Percentiles rank a stretch among this genome's conserved stretches.
These are phyloP conservation scores for Penicillium brasilianum DNA, from an alignment of 2,329 filamentous ascomycete species.

Conservation along the genomic window DNA sequence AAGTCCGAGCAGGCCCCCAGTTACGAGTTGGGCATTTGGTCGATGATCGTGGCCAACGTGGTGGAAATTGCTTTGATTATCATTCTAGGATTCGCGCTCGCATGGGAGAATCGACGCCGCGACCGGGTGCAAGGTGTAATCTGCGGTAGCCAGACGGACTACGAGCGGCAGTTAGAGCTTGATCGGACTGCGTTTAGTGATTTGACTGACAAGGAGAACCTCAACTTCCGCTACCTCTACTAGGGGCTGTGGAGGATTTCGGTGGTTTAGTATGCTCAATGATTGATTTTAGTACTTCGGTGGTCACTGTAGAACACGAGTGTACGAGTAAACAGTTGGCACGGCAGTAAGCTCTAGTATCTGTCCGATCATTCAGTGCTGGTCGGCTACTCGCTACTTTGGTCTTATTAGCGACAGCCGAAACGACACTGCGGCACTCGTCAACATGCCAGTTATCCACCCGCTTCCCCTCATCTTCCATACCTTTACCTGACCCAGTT, in stretches of 20 bases:
- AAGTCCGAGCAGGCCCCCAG: constrained; percentile 32
- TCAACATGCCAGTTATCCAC: neutral
- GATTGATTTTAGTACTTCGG: neutral
- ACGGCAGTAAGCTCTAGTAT: no score
- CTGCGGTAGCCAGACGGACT: constrained; percentile 13
- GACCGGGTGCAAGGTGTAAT: constrained; percentile 14
- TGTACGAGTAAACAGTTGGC: no score
- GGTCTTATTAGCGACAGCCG: no score
- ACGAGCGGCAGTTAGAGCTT: constrained; percentile 18
- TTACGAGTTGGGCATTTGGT: constrained; percentile 33
- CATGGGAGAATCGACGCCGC: constrained; percentile 28
- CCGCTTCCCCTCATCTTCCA: neutral
- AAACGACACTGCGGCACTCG: no score
- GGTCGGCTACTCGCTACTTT: no score
- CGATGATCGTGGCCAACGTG: constrained; percentile 27
- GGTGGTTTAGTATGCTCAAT: neutral
- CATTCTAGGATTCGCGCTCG: constrained; percentile 17
- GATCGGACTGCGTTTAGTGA: constrained; percentile 52
- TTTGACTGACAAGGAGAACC: constrained; percentile 55
- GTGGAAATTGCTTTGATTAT: constrained; percentile 15
- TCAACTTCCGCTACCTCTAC: constrained; percentile 42
- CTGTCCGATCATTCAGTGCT: no score
- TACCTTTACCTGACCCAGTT: neutral
- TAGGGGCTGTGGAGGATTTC: no score
- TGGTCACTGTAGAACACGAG: no score